These are phyloP conservation scores for Ustilago esculenta DNA, from an alignment of 1,284 basidiomycete species.

Conservation along the genomic window DNA sequence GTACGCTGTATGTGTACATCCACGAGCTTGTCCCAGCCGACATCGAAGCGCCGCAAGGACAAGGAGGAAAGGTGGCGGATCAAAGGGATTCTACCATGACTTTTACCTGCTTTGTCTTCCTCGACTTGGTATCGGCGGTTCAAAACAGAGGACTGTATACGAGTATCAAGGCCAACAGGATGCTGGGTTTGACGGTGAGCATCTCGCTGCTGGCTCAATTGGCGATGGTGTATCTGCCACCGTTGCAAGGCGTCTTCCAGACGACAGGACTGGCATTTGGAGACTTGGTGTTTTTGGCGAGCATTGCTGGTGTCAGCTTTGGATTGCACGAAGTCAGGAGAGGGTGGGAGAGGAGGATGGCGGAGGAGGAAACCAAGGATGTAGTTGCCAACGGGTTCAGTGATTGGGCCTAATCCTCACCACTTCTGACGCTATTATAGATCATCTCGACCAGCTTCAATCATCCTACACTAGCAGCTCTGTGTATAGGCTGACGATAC, in stretches of 20 bases:
- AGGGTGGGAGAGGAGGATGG: constrained; percentile 73
- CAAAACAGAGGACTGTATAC: constrained; percentile 80
- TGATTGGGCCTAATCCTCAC: constrained; percentile 30
- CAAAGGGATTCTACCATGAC: constrained; percentile 70
- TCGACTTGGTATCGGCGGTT: constrained; percentile 91
- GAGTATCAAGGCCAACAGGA: constrained; percentile 73
- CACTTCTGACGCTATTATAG: too few relatives aligned
- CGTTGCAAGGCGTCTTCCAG: constrained; percentile 92
- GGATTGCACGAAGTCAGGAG: constrained; percentile 81
- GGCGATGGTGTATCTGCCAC: constrained; percentile 85
- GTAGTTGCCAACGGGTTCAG: not conserved
- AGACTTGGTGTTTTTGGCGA: constrained; percentile 79
- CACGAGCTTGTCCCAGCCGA: constrained; percentile 70
- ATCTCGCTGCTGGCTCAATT: constrained; percentile 85
- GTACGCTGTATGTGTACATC: constrained; percentile 87
- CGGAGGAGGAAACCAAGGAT: constrained; percentile 23
- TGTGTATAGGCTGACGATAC: too few relatives aligned
- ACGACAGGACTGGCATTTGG: constrained; percentile 78
- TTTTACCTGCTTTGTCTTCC: constrained; percentile 94
- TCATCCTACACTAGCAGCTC: too few relatives aligned
- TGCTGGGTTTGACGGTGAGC: constrained; percentile 87
- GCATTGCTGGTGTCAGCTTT: constrained; percentile 78
- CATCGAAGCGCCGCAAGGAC: constrained; percentile 12
- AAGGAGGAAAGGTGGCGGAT: constrained; percentile 22
- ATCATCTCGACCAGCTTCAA: too few relatives aligned